Evolutionary conservation across 2,329 filamentous ascomycete genomes (phyloP).

Genomic region (Uncinocarpus reesii): DNA sequence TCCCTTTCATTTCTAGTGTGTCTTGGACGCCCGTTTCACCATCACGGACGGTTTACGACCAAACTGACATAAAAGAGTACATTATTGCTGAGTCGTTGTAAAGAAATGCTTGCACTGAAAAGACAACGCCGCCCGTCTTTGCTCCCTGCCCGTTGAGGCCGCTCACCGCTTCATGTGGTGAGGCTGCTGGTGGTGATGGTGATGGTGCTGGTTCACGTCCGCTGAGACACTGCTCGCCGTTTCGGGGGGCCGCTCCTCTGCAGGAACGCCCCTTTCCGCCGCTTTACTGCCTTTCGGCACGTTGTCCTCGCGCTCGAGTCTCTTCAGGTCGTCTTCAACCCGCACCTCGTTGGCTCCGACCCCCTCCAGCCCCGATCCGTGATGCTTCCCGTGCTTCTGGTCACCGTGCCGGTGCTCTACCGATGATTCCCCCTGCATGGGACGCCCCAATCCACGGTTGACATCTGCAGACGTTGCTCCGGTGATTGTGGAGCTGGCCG

Average conservation of each 20-base stretch:
- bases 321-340: background rate
- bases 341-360: constrained; percentile 27
- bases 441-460: constrained; percentile 45
- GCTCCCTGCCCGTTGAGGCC: background rate
- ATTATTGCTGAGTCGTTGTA: no score
- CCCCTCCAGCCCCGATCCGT: constrained; percentile 36
- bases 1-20: background rate
- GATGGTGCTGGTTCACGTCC: background rate
- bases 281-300: background rate
- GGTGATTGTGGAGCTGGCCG: constrained; percentile 38
- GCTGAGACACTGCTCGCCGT: background rate
- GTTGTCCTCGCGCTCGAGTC: constrained; percentile 8
- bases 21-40: background rate
- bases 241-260: background rate
- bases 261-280: background rate
- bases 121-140: no score
- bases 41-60: no score
- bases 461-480: constrained; percentile 47
- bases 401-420: constrained; percentile 41
- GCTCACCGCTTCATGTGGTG: background rate
- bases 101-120: no score
- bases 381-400: constrained; percentile 33
- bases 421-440: constrained; percentile 41
- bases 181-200: background rate
- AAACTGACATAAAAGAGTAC: no score